A percentile compares a stretch with the other conserved stretches of the same genome.
Conservation (phyloP, 805 yeast species). For the Pichia eremophila region DNA sequence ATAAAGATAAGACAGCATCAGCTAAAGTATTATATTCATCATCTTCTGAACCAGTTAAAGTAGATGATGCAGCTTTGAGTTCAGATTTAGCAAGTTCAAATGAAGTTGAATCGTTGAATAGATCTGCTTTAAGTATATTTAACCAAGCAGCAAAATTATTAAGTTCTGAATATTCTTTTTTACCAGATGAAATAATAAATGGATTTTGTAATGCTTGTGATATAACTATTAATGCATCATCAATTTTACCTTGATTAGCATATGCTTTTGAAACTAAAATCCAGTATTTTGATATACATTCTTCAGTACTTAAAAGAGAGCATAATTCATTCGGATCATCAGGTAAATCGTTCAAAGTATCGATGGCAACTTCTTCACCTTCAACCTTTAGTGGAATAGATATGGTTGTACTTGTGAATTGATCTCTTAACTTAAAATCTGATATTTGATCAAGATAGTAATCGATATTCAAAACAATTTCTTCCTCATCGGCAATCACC, state of each 20-base stretch:
- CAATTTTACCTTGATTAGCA: conserved; percentile 46
- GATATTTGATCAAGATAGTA: conserved; percentile 18
- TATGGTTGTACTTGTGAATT: conserved; percentile 19
- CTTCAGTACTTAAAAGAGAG: conserved; percentile 70
- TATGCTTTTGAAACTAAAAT: conserved; percentile 74
- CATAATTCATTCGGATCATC: conserved; percentile 83
- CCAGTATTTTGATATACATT: conserved; percentile 74
- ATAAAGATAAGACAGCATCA: conserved; percentile 51
- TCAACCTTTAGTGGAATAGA: conserved; percentile 64
- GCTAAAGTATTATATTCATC: conserved; percentile 49
- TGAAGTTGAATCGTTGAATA: conserved; percentile 13
- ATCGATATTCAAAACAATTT: conserved; percentile 17
- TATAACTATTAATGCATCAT: conserved; percentile 57
- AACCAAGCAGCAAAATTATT: conserved; percentile 70
- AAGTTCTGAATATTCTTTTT: conserved; percentile 39
- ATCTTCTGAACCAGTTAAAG: conserved; percentile 15
- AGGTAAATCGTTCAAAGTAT: conserved; percentile 71
- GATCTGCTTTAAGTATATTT: conserved; percentile 37
- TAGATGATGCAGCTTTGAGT: conserved; percentile 36
- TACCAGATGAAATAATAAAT: conserved; percentile 16
- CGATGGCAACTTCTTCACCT: conserved; percentile 81
- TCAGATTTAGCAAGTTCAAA: conserved; percentile 23
- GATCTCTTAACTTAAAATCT: conserved; percentile 15
- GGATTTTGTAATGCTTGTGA: conserved; percentile 44
- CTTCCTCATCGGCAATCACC: conserved; percentile 7